phyloP scores from a whole-genome alignment of 805 yeast genomes.

The Zygosaccharomyces siamensis region DNA sequence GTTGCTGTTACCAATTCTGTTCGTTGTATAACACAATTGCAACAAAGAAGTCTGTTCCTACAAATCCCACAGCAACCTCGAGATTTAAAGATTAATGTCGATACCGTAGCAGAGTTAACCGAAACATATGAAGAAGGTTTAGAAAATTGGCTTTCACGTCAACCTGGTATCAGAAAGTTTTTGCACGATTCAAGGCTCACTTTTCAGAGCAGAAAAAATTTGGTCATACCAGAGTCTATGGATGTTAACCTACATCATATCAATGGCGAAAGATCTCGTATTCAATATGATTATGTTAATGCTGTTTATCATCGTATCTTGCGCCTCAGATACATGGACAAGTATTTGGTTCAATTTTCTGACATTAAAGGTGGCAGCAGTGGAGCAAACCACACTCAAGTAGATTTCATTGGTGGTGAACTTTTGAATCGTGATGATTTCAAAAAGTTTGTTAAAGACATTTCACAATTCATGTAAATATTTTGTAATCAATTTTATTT shows the following conservation, averaged over 20 bases:
- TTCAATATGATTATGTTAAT: slow-evolving; percentile 23
- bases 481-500: slow-evolving; percentile 1
- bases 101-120: slow-evolving; percentile 17
- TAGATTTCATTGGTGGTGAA: slow-evolving; percentile 29
- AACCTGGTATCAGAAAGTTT: slow-evolving; percentile 43
- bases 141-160: slow-evolving; percentile 36
- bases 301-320: slow-evolving; percentile 24
- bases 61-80: slow-evolving; percentile 25
- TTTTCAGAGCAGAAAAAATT: slow-evolving; percentile 14
- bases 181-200: slow-evolving; percentile 25
- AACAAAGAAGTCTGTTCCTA: slow-evolving; percentile 19
- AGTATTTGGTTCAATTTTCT: slow-evolving; percentile 31
- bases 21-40: slow-evolving; percentile 23
- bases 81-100: slow-evolving; percentile 26
- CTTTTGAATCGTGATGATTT: slow-evolving; percentile 13
- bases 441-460: slow-evolving; percentile 17
- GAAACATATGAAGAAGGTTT: slow-evolving; percentile 19
- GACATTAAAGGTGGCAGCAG: slow-evolving; percentile 27
- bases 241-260: slow-evolving; percentile 12
- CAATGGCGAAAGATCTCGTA: slow-evolving; percentile 4
- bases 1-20: slow-evolving; percentile 20
- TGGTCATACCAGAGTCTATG: slow-evolving; percentile 14
- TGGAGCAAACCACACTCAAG: slow-evolving; percentile 27
- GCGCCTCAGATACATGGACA: slow-evolving; percentile 27
- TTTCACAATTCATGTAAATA: slow-evolving; percentile 11